Percentiles rank a stretch among this genome's conserved stretches.
phyloP scores from a whole-genome alignment of 352 stramenopile genomes.

The Pythium aquatile region DNA sequence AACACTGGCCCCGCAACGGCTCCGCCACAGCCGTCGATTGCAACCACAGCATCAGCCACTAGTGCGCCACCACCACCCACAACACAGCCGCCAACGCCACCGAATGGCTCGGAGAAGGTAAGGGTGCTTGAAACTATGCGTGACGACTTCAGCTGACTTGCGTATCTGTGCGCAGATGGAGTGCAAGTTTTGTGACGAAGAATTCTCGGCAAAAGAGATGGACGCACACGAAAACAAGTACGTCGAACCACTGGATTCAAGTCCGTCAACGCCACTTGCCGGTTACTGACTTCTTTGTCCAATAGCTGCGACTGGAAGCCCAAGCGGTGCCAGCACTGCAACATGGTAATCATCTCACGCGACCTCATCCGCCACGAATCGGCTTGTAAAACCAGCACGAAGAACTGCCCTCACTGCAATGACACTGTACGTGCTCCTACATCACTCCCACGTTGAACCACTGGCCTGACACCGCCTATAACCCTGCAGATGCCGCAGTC shows the following conservation, averaged over 20 bases:
- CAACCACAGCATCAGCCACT: not conserved
- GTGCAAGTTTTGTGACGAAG: slow-evolving; percentile 83
- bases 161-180: slow-evolving; percentile 32
- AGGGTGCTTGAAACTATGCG: not conserved
- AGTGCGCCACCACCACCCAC: not conserved
- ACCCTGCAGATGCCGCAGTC: slow-evolving; percentile 50
- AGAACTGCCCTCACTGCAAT: slow-evolving; percentile 64
- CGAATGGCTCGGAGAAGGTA: slow-evolving; percentile 2
- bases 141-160: not conserved
- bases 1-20: not conserved
- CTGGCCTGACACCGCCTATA: not conserved
- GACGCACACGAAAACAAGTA: slow-evolving; percentile 65
- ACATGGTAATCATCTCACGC: slow-evolving; percentile 78
- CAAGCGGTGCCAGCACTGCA: slow-evolving; percentile 75
- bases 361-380: slow-evolving; percentile 63
- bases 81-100: not conserved
- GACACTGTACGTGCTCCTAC: slow-evolving; percentile 40
- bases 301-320: slow-evolving; percentile 75
- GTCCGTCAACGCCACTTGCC: not conserved
- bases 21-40: not conserved
- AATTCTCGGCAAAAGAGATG: slow-evolving; percentile 49
- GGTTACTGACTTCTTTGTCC: not conserved
- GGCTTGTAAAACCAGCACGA: slow-evolving; percentile 63
- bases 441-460: not conserved
- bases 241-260: not conserved